phyloP scores from a whole-genome alignment of 2,329 filamentous ascomycete genomes.

The Cryphonectria japonica region DNA sequence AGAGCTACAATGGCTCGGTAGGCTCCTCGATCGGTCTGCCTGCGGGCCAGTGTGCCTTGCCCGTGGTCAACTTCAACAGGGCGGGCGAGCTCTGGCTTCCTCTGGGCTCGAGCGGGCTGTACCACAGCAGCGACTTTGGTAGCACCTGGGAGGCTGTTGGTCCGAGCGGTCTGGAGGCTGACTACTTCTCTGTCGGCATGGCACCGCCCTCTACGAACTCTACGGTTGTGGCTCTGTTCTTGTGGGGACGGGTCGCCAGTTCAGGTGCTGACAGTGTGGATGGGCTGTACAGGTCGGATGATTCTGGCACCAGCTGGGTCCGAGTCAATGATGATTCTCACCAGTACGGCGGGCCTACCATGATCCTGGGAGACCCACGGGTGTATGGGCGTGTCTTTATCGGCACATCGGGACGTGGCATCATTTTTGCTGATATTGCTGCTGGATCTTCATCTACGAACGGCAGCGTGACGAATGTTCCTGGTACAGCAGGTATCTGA shows the following conservation, averaged over 20 bases:
- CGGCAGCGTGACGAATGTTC: not conserved
- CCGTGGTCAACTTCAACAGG: conserved; percentile 18
- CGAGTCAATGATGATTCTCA: conserved; percentile 19
- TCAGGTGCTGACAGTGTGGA: not conserved
- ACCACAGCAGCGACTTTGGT: conserved; percentile 18
- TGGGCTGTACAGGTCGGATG: conserved; percentile 19
- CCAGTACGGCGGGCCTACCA: conserved; percentile 16
- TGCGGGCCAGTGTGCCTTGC: conserved; percentile 9
- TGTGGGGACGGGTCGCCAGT: conserved; percentile 11
- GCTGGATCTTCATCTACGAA: conserved; percentile 6
- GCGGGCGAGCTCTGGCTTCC: conserved; percentile 19
- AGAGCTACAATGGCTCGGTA: conserved; percentile 11
- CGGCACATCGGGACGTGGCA: conserved; percentile 14
- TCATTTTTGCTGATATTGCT: conserved; percentile 19
- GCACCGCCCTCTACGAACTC: not conserved
- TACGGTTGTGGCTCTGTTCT: conserved; percentile 9
- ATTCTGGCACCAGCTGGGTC: conserved; percentile 10
- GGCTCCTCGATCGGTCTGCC: conserved; percentile 15
- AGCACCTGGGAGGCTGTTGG: conserved; percentile 12
- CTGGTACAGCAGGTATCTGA: conserved; percentile 20
- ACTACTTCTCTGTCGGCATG: conserved; percentile 21
- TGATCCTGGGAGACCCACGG: conserved; percentile 18
- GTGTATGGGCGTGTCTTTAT: conserved; percentile 20
- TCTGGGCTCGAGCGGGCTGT: conserved; percentile 14
- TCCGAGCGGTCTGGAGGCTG: not conserved